phyloP scores from a whole-genome alignment of 2,329 filamentous ascomycete genomes.

The Bisporella sp. region DNA sequence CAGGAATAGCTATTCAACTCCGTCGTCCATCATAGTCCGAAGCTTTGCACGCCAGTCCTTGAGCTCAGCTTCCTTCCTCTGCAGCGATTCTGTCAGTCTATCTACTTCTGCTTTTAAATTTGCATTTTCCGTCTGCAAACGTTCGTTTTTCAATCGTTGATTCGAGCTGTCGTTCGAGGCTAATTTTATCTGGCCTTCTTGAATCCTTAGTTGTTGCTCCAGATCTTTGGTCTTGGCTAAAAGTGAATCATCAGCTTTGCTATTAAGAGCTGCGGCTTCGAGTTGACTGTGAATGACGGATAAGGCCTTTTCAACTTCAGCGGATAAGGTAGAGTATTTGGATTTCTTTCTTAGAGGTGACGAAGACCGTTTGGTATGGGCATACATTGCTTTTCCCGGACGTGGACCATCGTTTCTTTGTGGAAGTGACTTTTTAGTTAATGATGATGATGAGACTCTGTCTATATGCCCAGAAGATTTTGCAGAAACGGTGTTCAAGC shows the following conservation, averaged over 20 bases:
- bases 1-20: constrained; percentile 10
- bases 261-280: constrained; percentile 9
- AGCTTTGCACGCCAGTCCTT: constrained; percentile 13
- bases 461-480: too few relatives aligned
- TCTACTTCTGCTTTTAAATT: constrained; percentile 3
- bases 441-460: too few relatives aligned
- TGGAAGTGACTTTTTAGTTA: too few relatives aligned
- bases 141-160: constrained; percentile 6
- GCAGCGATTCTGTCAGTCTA: constrained; percentile 2
- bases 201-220: constrained; percentile 14
- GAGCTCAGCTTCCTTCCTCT: constrained; percentile 13
- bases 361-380: not conserved
- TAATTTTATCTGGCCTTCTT: constrained; percentile 12
- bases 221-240: constrained; percentile 11
- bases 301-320: constrained; percentile 17
- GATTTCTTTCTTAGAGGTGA: constrained; percentile 14
- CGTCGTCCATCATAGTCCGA: constrained; percentile 19
- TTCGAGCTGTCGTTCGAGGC: constrained; percentile 6
- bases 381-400: too few relatives aligned
- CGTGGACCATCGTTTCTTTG: too few relatives aligned
- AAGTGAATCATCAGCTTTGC: constrained; percentile 8
- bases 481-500: too few relatives aligned
- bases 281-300: constrained; percentile 14
- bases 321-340: constrained; percentile 15
- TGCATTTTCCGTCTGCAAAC: constrained; percentile 6